A percentile compares a stretch with the other conserved stretches of the same genome.
These are phyloP conservation scores for Choricystis sp. DNA, from an alignment of 139 green algal genomes.

Conservation along the genomic window DNA sequence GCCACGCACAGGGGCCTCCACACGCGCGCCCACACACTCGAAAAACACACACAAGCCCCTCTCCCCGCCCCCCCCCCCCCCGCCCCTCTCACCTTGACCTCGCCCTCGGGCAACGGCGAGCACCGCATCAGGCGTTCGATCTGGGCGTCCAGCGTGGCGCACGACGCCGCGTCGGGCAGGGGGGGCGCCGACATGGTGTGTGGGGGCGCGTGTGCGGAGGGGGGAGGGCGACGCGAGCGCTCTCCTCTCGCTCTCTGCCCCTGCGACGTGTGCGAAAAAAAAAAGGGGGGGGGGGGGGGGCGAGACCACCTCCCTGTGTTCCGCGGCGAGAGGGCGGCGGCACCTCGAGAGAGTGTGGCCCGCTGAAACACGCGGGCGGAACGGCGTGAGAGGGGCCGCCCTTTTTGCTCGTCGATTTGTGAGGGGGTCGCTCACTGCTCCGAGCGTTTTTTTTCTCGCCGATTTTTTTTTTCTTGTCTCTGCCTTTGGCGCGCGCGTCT, in stretches of 20 bases:
- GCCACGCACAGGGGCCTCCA: too few species aligned
- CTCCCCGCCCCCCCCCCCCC: too few species aligned
- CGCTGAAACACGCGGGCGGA: too few species aligned
- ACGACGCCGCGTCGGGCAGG: not conserved
- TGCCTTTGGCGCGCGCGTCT: too few species aligned
- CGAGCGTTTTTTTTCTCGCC: too few species aligned
- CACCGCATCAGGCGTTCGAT: slow-evolving; percentile 84
- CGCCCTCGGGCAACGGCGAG: slow-evolving; percentile 68
- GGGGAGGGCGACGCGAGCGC: not conserved
- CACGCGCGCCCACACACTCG: too few species aligned
- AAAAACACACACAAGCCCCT: too few species aligned
- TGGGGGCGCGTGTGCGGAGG: not conserved
- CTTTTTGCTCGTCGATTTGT: too few species aligned
- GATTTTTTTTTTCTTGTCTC: too few species aligned
- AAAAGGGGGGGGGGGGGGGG: not conserved
- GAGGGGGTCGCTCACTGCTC: too few species aligned
- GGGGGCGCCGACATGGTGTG: not conserved
- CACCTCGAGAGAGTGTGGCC: too few species aligned
- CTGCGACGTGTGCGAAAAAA: not conserved
- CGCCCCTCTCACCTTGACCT: slow-evolving; percentile 68
- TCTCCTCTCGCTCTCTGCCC: not conserved
- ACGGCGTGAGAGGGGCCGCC: too few species aligned
- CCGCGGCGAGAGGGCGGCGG: not conserved
- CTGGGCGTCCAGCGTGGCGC: slow-evolving; percentile 32
- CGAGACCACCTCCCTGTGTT: not conserved